Evolutionary conservation across 306 rosid genomes (phyloP).

Genomic region (Sesbania bispinosa): DNA sequence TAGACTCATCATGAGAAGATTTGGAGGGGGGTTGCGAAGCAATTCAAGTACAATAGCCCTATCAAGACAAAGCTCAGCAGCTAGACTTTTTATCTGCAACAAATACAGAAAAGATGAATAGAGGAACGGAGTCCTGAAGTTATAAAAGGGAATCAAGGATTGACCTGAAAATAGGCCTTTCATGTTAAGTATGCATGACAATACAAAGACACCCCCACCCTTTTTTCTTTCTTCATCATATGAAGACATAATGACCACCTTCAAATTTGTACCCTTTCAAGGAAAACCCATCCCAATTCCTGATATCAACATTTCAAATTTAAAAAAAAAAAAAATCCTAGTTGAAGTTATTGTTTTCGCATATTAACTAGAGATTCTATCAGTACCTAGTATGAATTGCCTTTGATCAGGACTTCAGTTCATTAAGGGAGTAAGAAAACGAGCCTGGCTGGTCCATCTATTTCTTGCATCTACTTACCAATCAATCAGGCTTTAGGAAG

Average conservation of each 20-base stretch:
- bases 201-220: background rate
- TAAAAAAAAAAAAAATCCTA: background rate
- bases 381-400: background rate
- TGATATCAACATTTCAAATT: background rate
- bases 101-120: slow-evolving; percentile 9
- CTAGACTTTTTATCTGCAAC: slow-evolving; percentile 78
- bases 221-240: background rate
- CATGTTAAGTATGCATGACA: slow-evolving; percentile 1
- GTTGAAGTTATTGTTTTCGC: background rate
- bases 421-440: slow-evolving; percentile 2
- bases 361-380: background rate
- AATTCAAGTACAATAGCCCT: slow-evolving; percentile 74
- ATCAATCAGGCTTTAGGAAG: background rate
- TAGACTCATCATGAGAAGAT: slow-evolving; percentile 76
- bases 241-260: background rate
- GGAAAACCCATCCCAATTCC: background rate
- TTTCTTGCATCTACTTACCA: background rate
- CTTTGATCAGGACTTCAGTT: background rate
- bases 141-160: no score
- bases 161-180: background rate
- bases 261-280: slow-evolving; percentile 6
- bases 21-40: slow-evolving; percentile 90
- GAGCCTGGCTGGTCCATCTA: background rate
- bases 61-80: slow-evolving; percentile 92
- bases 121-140: slow-evolving; percentile 16